A percentile compares a stretch with the other conserved stretches of the same genome.
These are phyloP conservation scores for Tylopilus vinaceipallidus DNA, from an alignment of 768 basidiomycete species.

Conservation along the genomic window DNA sequence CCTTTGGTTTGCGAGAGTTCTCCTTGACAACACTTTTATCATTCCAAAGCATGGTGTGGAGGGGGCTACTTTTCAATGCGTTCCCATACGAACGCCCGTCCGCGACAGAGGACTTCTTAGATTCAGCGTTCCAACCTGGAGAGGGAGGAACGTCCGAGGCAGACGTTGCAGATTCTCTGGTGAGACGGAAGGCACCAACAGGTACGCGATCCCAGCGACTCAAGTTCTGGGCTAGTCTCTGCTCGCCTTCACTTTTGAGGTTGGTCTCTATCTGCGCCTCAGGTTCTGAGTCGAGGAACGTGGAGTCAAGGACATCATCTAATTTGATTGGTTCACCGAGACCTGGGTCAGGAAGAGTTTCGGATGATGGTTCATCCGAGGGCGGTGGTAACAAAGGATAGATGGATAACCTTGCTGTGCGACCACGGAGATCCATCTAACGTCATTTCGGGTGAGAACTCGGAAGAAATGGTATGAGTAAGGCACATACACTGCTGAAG, in stretches of 20 bases:
- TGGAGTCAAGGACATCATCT: conserved; percentile 75
- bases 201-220: conserved; percentile 75
- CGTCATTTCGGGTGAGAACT: conserved; percentile 5
- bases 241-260: conserved; percentile 36
- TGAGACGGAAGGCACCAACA: conserved; percentile 69
- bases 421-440: conserved; percentile 33
- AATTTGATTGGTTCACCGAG: conserved; percentile 55
- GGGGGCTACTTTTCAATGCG: conserved; percentile 54
- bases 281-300: conserved; percentile 62
- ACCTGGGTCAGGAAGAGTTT: conserved; percentile 35
- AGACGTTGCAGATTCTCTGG: conserved; percentile 36
- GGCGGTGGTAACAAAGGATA: conserved; percentile 31
- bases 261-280: conserved; percentile 32
- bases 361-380: conserved; percentile 36
- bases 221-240: conserved; percentile 47
- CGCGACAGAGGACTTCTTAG: conserved; percentile 15
- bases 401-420: conserved; percentile 35
- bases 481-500: conserved; percentile 36
- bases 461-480: conserved; percentile 1
- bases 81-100: conserved; percentile 32
- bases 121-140: conserved; percentile 30
- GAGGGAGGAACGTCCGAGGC: conserved; percentile 29
- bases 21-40: conserved; percentile 25
- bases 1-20: conserved; percentile 28
- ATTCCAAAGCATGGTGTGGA: conserved; percentile 56